Evolutionary conservation across 495 filamentous ascomycete genomes (phyloP).

Genomic region (Pyronema domesticum): DNA sequence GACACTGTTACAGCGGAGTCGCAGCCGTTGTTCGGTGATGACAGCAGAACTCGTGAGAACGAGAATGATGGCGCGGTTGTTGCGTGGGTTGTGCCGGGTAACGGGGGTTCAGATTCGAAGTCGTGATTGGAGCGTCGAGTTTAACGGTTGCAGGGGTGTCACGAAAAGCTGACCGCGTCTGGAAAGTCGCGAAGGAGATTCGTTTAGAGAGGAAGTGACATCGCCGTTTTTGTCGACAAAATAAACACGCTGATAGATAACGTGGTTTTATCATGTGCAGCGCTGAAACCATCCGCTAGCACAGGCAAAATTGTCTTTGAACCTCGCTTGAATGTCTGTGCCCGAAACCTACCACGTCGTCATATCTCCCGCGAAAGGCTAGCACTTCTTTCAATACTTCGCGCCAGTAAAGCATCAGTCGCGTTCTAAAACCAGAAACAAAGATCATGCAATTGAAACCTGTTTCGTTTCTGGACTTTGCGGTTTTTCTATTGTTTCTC

Average conservation of each 20-base stretch:
- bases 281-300: no score
- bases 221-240: no score
- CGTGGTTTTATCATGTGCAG: no score
- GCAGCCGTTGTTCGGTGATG: background rate
- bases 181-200: no score
- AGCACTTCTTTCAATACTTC: background rate
- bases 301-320: background rate
- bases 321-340: background rate
- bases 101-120: background rate
- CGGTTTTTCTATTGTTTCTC: conserved; percentile 47
- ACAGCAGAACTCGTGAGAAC: background rate
- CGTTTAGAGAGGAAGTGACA: no score
- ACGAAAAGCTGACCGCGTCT: no score
- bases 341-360: background rate
- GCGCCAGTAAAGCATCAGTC: no score
- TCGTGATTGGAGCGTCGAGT: background rate
- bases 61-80: background rate
- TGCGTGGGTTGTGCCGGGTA: background rate
- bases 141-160: no score
- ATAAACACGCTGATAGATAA: no score
- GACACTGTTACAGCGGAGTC: background rate
- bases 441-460: conserved; percentile 40
- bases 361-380: background rate
- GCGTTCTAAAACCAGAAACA: background rate
- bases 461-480: conserved; percentile 54